Percentiles rank a stretch among this genome's conserved stretches.
Conservation (phyloP, 2,329 filamentous ascomycete species). For the Colletotrichum tabaci region DNA sequence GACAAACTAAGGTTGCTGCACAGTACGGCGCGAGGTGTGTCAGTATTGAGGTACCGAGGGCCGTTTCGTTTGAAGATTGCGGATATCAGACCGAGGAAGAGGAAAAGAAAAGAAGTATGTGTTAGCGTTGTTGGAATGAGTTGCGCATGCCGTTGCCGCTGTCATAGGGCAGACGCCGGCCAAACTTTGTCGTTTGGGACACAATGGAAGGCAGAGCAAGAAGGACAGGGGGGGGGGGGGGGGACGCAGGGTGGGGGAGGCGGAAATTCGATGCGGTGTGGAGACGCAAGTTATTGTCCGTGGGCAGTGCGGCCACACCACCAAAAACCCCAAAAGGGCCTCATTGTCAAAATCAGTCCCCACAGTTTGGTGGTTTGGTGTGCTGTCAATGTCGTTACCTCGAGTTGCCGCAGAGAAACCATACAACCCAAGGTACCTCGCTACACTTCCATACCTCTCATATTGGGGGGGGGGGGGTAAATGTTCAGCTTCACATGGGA, state of each 20-base stretch:
- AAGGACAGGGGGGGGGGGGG: not conserved
- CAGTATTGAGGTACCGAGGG: not conserved
- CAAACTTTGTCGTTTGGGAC: not conserved
- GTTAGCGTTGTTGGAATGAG: constrained; percentile 8
- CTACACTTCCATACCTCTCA: no score
- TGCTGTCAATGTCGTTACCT: not conserved
- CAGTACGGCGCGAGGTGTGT: not conserved
- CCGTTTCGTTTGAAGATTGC: not conserved
- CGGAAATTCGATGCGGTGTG: constrained; percentile 4
- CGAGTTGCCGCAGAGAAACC: not conserved
- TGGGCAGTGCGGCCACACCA: not conserved
- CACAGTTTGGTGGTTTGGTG: not conserved
- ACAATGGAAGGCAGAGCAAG: not conserved
- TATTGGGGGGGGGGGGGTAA: no score
- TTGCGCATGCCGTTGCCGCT: not conserved
- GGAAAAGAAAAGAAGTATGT: not conserved
- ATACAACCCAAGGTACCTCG: not conserved
- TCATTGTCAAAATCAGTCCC: not conserved
- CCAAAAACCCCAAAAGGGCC: not conserved
- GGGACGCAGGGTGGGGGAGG: not conserved
- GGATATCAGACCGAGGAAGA: not conserved
- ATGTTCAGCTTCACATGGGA: constrained; percentile 27
- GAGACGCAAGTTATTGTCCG: not conserved
- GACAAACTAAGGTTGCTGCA: not conserved
- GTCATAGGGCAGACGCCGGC: constrained; percentile 5